Conservation (phyloP, 371 early-diverging fungal species). For the Mortierella sp. region DNA sequence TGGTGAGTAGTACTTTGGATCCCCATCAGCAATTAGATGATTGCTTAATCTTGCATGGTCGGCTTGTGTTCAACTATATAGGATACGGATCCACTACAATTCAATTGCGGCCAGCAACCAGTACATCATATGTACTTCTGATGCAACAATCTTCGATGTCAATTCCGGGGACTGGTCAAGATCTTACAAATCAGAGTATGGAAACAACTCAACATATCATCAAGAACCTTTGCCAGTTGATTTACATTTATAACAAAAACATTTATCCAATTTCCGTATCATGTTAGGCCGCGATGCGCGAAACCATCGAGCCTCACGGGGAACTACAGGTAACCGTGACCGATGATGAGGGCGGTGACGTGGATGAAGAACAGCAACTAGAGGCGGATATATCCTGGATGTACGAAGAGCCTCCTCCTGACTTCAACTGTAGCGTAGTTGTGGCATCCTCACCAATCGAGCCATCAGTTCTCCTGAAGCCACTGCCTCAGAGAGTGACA, state of each 20-base stretch:
- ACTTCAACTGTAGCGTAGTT: background rate
- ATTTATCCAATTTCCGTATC: background rate
- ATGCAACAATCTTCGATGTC: conserved; percentile 7
- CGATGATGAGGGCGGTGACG: background rate
- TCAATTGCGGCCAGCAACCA: conserved; percentile 16
- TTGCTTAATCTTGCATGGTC: background rate
- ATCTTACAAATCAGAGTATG: conserved; percentile 21
- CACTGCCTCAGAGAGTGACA: too few relatives aligned
- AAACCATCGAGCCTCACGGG: conserved; percentile 2
- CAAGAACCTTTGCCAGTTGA: background rate
- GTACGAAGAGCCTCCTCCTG: background rate
- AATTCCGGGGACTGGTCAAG: conserved; percentile 12
- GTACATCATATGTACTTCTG: conserved; percentile 11
- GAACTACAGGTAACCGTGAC: background rate
- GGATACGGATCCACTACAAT: conserved; percentile 16
- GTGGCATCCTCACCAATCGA: conserved; percentile 5
- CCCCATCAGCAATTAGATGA: too few relatives aligned
- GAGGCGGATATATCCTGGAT: background rate
- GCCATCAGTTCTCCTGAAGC: background rate
- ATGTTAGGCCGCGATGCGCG: conserved; percentile 3
- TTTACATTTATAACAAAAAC: background rate
- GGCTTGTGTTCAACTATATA: conserved; percentile 4
- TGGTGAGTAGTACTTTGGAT: too few relatives aligned
- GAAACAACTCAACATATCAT: background rate
- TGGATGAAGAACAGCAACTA: background rate